These are phyloP conservation scores for Aschersonia sp. DNA, from an alignment of 2,329 filamentous ascomycete genomes.

Conservation along the genomic window DNA sequence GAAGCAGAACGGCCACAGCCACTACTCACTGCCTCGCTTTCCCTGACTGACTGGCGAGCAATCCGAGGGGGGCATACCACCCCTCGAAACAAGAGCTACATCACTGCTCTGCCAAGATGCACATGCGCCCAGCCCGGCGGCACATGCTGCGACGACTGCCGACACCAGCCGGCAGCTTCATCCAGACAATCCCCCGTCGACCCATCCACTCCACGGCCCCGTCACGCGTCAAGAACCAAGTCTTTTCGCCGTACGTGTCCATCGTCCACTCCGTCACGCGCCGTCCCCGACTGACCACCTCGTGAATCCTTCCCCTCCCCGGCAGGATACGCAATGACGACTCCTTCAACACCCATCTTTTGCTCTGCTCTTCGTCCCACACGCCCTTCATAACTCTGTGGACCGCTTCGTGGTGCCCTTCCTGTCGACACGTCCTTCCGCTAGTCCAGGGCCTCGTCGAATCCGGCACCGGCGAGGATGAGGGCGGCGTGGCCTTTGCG, in stretches of 20 bases:
- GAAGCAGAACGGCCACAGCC: too few relatives aligned
- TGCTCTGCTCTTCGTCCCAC: slow-evolving; percentile 37
- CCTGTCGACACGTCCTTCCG: slow-evolving; percentile 35
- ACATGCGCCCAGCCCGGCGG: not conserved
- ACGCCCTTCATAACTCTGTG: slow-evolving; percentile 45
- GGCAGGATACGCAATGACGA: slow-evolving; percentile 37
- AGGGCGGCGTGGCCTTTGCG: slow-evolving; percentile 40
- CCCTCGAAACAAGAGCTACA: too few relatives aligned
- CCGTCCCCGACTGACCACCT: too few relatives aligned
- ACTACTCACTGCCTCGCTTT: too few relatives aligned
- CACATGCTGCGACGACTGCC: not conserved
- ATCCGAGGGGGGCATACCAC: too few relatives aligned
- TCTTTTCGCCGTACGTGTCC: slow-evolving; percentile 7
- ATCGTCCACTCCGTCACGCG: not conserved
- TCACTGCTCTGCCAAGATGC: not conserved
- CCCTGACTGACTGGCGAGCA: too few relatives aligned
- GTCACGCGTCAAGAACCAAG: slow-evolving; percentile 8
- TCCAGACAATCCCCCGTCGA: not conserved
- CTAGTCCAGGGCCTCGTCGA: slow-evolving; percentile 32
- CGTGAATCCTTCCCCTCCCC: not conserved
- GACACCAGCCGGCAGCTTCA: not conserved
- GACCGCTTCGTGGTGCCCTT: slow-evolving; percentile 43
- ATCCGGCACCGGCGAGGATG: slow-evolving; percentile 35
- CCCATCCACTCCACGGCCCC: slow-evolving; percentile 5
- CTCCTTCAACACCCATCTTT: slow-evolving; percentile 39